Evolutionary conservation across 805 yeast genomes (phyloP), one percentile per base, ranked within the genome.

Genomic region (Huiozyma naganishii): DNA sequence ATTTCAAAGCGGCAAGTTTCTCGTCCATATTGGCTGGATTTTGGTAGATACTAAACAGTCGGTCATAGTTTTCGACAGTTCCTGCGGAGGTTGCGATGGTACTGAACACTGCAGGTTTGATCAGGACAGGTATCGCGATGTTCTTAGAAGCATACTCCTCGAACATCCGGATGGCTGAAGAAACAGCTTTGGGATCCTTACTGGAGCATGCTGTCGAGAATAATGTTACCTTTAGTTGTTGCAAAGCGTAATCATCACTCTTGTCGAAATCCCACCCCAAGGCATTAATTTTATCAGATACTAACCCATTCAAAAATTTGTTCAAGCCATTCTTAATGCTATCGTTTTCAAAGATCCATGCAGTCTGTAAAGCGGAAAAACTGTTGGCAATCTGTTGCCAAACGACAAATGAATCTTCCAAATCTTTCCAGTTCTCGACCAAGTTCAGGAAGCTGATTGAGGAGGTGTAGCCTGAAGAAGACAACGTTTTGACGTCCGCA

Each of bases 401-500:
- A 41, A 80, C 86, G 46, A 79, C 82, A 59, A 73, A 78, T 49
- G 77, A 77, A 17, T 67, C 47, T 63, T 80, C 86, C 23, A 17
- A 17, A 13, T 64, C 55, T 36, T 73, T 70, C 85, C 87, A 79
- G 12, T 72, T 68, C 44, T 74, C 70, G 37, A 81, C 71, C 57
- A 82, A 73, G 48, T 69, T 66, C 52, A 82, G 72, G 56, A 81
- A 71, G 52, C 72, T 77, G 4, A 76, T 68, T 32, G 88, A 76
- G 27, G 79, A 68, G 44, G 80, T 75, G 53, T 74, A 73, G 29
- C 92, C 92, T 13, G 90, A 78, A 28, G 79, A 66, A 5, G 90
- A 77, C 51, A 83, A 70, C 7, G 86, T 74, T 42, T 74, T 77
- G 13, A 84, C 84, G 65, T 84, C 94, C n/a, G 89, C 83, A 40